phyloP scores from a whole-genome alignment of 371 early-diverging fungal species.

The Syncephalastrum sp. region DNA sequence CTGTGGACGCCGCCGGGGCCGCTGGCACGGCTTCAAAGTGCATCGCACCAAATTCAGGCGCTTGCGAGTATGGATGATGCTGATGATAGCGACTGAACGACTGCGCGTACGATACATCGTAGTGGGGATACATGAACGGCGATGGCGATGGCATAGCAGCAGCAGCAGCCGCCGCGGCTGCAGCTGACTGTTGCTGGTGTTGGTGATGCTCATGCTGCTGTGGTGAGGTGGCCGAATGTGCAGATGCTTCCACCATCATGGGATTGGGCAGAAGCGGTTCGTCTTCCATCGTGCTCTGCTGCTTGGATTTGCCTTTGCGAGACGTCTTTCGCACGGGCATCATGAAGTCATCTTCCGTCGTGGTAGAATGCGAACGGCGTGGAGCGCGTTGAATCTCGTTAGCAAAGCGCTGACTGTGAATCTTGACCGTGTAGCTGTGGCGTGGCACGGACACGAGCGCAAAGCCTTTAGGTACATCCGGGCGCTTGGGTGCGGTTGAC shows the following conservation, averaged over 20 bases:
- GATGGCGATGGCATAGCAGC: slow-evolving; percentile 6
- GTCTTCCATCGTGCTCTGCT: slow-evolving; percentile 2
- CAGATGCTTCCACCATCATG: not conserved
- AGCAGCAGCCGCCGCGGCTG: slow-evolving; percentile 13
- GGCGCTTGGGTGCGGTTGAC: slow-evolving; percentile 12
- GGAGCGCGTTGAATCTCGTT: slow-evolving; percentile 27
- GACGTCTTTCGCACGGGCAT: slow-evolving; percentile 3
- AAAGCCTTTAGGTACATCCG: slow-evolving; percentile 32
- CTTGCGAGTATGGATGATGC: slow-evolving; percentile 17
- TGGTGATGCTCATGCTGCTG: slow-evolving; percentile 19
- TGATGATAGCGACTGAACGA: slow-evolving; percentile 16
- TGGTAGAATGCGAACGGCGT: slow-evolving; percentile 11
- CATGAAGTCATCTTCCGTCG: slow-evolving; percentile 9
- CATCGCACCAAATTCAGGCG: slow-evolving; percentile 14
- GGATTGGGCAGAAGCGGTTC: not conserved
- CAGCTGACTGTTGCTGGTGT: slow-evolving; percentile 12
- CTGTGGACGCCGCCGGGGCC: slow-evolving; percentile 15
- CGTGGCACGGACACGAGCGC: slow-evolving; percentile 31
- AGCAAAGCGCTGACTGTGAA: slow-evolving; percentile 31
- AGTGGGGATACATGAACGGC: slow-evolving; percentile 7
- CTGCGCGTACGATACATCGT: slow-evolving; percentile 22
- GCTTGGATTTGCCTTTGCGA: not conserved
- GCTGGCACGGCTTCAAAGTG: slow-evolving; percentile 13
- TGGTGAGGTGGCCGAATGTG: slow-evolving; percentile 6
- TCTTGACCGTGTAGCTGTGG: slow-evolving; percentile 31